Base-by-base conservation (phyloP, 257 asterid species). In the Przewalskia tangutica region DNA sequence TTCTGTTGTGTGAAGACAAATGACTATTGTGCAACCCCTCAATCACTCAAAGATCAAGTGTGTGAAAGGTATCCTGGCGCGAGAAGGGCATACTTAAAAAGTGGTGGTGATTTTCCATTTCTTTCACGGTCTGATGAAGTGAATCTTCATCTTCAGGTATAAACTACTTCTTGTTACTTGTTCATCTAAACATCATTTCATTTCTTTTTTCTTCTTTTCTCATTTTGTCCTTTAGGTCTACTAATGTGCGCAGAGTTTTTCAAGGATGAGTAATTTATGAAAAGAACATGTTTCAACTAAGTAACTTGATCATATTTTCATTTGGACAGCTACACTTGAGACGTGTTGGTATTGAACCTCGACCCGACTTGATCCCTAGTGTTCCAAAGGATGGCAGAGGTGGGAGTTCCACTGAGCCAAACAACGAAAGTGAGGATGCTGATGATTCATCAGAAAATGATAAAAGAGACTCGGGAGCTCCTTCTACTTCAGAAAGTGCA, bases 111-210 rank as follows among this genome's bases (percentile, higher is more conserved):
- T 86, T 94, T 94, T 81, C 99, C 98, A 77, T 96, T 96, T 84
- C 99, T 94, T 84, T 96, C 98, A 7, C 89, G 98, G 36, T 90
- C 99, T 1, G 99, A 92, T 86, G 99, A 96, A 94, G 94, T 96
- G 80, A 94, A 93, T 89, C 97, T 94, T 84, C 97, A 96, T 86
- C 99, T 96, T 88, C 99, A 93, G 99, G 99, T 94, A 87, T 23
- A 8, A 17, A 17, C 51, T 64, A 8, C 34, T 40, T 4, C 18
- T 11, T 59, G 20, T 6, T 17, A 13, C 82, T 79, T 79, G 20
- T 79, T 77, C 51, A 7, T 9, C n/a, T n/a, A 9, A 79, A 6
- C 73, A 44, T 38, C 66, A 59, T 12, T 7, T 42, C 40, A 7
- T 46, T 18, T 36, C 36, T n/a, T 36, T 3, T 42, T 32, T 77